Percentiles rank a stretch among this genome's conserved stretches.
These are phyloP conservation scores for Omphalotus olearius DNA, from an alignment of 1,284 basidiomycete genomes.

Conservation along the genomic window DNA sequence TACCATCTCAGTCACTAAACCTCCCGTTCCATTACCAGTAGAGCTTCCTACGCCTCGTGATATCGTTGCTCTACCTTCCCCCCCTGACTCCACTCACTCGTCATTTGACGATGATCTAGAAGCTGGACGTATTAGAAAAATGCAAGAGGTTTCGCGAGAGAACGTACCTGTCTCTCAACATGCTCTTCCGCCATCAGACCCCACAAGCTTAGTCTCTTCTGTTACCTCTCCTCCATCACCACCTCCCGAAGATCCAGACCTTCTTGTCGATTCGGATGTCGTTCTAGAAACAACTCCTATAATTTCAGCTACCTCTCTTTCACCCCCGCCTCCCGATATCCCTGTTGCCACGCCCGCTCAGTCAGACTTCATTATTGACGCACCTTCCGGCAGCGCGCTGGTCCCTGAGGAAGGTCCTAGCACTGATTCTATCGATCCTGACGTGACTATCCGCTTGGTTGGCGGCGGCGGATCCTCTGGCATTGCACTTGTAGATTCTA, in stretches of 20 bases:
- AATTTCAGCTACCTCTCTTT: constrained; percentile 21
- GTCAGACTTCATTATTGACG: constrained; percentile 4
- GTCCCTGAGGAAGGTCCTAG: constrained; percentile 2
- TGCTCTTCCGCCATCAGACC: constrained; percentile 12
- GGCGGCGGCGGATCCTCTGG: constrained; percentile 43
- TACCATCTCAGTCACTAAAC: constrained; percentile 60
- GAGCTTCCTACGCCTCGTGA: constrained; percentile 60
- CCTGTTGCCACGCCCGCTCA: background rate
- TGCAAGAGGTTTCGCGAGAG: constrained; percentile 28
- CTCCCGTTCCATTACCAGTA: constrained; percentile 64
- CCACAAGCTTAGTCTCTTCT: background rate
- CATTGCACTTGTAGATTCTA: constrained; percentile 25
- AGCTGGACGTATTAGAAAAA: constrained; percentile 37
- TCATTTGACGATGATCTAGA: constrained; percentile 58
- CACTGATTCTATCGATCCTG: constrained; percentile 23
- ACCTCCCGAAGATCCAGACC: constrained; percentile 26
- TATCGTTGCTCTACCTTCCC: constrained; percentile 42
- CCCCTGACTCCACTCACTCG: constrained; percentile 40
- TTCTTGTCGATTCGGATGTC: constrained; percentile 40
- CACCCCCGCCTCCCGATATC: constrained; percentile 11
- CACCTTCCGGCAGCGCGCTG: background rate
- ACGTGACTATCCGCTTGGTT: constrained; percentile 52
- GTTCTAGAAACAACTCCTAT: constrained; percentile 31
- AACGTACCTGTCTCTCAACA: constrained; percentile 22
- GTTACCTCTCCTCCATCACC: constrained; percentile 12